Conservation (phyloP, 2,329 filamentous ascomycete genomes). For the Rachicladosporium sp. region DNA sequence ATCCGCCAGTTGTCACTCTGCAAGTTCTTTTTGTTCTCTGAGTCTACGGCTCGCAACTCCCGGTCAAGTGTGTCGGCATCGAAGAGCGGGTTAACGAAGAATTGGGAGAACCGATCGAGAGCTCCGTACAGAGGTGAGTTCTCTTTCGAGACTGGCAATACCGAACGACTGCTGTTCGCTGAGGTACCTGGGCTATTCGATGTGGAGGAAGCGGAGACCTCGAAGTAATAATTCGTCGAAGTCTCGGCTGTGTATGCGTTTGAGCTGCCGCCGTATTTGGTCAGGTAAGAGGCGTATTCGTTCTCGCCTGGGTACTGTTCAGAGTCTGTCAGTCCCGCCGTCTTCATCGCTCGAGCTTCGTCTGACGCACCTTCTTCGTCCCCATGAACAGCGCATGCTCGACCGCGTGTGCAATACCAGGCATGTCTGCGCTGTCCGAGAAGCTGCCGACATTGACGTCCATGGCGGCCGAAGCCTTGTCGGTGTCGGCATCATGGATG, state of each 20-base stretch:
- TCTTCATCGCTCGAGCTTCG: too few relatives aligned
- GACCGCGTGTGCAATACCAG: conserved; percentile 88
- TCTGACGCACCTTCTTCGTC: conserved; percentile 61
- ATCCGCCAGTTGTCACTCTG: conserved; percentile 83
- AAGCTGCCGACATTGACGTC: conserved; percentile 96
- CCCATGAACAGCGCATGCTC: conserved; percentile 98
- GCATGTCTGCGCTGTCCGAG: conserved; percentile 81
- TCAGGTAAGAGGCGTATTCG: conserved; percentile 86
- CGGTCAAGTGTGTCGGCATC: conserved; percentile 73
- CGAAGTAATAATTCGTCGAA: conserved; percentile 97
- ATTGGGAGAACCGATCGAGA: conserved; percentile 83
- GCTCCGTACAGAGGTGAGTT: conserved; percentile 63
- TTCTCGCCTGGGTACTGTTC: conserved; percentile 81
- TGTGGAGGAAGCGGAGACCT: conserved; percentile 67
- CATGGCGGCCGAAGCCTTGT: conserved; percentile 90
- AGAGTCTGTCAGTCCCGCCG: not conserved
- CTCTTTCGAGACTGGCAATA: conserved; percentile 24
- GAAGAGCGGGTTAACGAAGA: conserved; percentile 83
- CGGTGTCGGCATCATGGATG: conserved; percentile 86
- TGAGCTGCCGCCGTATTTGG: conserved; percentile 77
- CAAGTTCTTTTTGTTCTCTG: conserved; percentile 94
- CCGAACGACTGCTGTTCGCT: conserved; percentile 23
- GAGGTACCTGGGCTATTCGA: conserved; percentile 38
- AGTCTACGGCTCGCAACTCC: conserved; percentile 80
- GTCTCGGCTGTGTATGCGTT: conserved; percentile 92